Evolutionary conservation across 768 basidiomycete genomes (phyloP).

Genomic region (Lactifluus echinatus): DNA sequence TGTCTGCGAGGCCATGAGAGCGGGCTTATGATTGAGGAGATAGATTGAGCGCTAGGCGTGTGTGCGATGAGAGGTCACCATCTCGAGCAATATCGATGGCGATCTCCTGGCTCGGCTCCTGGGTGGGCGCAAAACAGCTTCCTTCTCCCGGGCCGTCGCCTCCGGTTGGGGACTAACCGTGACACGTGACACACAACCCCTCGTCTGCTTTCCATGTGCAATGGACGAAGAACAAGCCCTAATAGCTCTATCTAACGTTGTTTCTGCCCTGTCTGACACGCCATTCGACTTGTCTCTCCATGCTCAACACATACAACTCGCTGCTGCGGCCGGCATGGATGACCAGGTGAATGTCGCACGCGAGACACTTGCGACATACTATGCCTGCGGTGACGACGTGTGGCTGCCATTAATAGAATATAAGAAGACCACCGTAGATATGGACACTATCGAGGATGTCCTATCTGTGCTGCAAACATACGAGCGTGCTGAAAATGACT

Average conservation of each 20-base stretch:
- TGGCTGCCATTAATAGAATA: conserved; percentile 64
- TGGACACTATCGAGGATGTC: conserved; percentile 44
- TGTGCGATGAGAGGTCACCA: not conserved
- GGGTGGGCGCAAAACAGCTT: too few species aligned
- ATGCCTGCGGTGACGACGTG: conserved; percentile 58
- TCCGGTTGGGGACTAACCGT: too few species aligned
- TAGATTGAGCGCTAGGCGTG: not conserved
- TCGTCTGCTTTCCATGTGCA: too few species aligned
- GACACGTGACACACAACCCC: not conserved
- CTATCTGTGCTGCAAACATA: conserved; percentile 54
- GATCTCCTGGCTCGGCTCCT: not conserved
- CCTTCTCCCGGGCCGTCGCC: not conserved
- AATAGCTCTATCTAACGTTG: conserved; percentile 52
- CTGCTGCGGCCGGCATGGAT: conserved; percentile 47
- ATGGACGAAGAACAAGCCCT: conserved; percentile 57
- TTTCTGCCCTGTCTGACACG: conserved; percentile 48
- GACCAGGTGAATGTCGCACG: conserved; percentile 52
- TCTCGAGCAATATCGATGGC: not conserved
- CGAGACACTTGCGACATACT: conserved; percentile 55
- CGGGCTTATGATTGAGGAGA: not conserved
- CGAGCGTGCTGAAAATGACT: conserved; percentile 61
- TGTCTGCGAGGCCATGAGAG: conserved; percentile 2
- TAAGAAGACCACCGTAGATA: conserved; percentile 41
- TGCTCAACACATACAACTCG: conserved; percentile 55
- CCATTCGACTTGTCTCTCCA: conserved; percentile 60